phyloP scores from a whole-genome alignment of 2,329 filamentous ascomycete species.

The Colletotrichum lini region DNA sequence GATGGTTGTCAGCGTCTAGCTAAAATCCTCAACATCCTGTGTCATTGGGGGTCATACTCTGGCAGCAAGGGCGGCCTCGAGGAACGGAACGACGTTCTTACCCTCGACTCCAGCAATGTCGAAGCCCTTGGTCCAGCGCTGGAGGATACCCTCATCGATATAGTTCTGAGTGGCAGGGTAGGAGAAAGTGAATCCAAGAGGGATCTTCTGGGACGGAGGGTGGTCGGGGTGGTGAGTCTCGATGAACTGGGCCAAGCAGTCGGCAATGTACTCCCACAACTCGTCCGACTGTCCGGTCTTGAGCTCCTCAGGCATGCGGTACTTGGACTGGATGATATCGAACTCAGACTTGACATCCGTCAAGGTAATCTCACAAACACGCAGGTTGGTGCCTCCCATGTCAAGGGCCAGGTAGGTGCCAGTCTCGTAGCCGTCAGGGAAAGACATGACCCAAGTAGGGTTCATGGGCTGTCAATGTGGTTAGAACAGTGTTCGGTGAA shows the following conservation, averaged over 20 bases:
- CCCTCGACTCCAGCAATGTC: slow-evolving; percentile 95
- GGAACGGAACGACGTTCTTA: slow-evolving; percentile 88
- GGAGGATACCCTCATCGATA: slow-evolving; percentile 92
- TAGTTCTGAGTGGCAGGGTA: slow-evolving; percentile 95
- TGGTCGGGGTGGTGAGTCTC: slow-evolving; percentile 84
- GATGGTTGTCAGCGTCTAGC: slow-evolving; percentile 2
- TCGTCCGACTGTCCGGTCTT: slow-evolving; percentile 88
- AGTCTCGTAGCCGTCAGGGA: slow-evolving; percentile 88
- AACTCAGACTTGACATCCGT: slow-evolving; percentile 91
- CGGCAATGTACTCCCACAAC: slow-evolving; percentile 95
- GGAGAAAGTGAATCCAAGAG: slow-evolving; percentile 95
- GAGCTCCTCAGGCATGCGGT: slow-evolving; percentile 92
- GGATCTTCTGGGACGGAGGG: slow-evolving; percentile 74
- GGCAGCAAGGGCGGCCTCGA: slow-evolving; percentile 82
- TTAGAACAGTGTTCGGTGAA: slow-evolving; percentile 42
- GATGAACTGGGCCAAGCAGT: slow-evolving; percentile 92
- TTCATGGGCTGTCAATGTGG: slow-evolving; percentile 85
- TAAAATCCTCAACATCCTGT: neutral
- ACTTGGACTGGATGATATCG: slow-evolving; percentile 96
- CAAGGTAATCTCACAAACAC: slow-evolving; percentile 93
- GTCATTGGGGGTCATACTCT: slow-evolving; percentile 61
- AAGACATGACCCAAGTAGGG: slow-evolving; percentile 94
- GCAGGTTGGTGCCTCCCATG: slow-evolving; percentile 96
- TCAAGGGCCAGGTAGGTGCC: slow-evolving; percentile 92
- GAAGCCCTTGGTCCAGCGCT: slow-evolving; percentile 98